Evolutionary conservation across 1,284 basidiomycete genomes (phyloP), one percentile per base, ranked within the genome.

Genomic region (Leccinum pachyderme): DNA sequence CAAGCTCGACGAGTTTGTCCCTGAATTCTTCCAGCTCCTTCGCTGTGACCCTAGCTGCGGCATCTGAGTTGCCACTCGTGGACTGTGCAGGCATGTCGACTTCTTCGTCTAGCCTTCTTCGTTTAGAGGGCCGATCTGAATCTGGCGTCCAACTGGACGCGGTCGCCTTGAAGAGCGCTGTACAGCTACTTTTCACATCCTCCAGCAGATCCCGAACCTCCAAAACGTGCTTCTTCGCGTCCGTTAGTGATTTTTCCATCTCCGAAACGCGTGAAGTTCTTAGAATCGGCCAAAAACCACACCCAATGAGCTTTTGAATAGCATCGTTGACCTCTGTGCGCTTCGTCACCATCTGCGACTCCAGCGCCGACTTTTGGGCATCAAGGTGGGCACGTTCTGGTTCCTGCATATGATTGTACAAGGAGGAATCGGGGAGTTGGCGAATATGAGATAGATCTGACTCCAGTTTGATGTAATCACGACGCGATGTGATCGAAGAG

Each of bases 1-100:
- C 75, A 9, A 85, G 64, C 2, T 59, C 59, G 12, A 55, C 43
- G 31, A 83, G 58, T n/a, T 69, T 69, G 12, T 77, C 75, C n/a
- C 61, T 65, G 12, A 84, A 60, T 4, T 58, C 57, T 35, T 74
- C 74, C 24, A 77, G 43, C 13, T 77, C 75, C 57, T 39, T 24
- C 59, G 59, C 32, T 54, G 54, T 56, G n/a, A 57, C 32, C 15
- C 62, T 57, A 18, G 58, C 22, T 2, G 51, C 9, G 28, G 39
- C 49, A 2, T 63, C 59, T 5, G 52, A 39, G 43, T 47, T 66
- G 9, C 62, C 64, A 8, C 29, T 50, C 39, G 49, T 18, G 47
- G 55, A 44, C 41, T 50, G 53, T 33, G 24, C 52, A 15, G 8
- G 24, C 7, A 25, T 27, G 5, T 59, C 55, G 3, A 31, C 49